Evolutionary conservation across 2,329 filamentous ascomycete species (phyloP).

Genomic region (Fusarium pseudoanthophilum): DNA sequence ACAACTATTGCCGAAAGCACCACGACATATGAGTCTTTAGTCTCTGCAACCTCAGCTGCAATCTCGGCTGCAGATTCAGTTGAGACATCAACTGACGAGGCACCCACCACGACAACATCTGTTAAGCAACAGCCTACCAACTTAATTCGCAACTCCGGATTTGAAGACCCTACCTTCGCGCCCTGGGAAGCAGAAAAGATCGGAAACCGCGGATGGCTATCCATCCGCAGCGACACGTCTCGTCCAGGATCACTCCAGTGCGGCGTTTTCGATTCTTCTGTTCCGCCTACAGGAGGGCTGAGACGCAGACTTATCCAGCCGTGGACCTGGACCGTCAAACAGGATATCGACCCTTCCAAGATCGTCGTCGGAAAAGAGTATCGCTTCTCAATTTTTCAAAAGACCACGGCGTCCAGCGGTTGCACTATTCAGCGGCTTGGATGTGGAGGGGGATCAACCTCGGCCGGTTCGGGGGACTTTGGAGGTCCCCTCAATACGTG

Average conservation of each 20-base stretch:
- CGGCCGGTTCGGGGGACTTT: neutral
- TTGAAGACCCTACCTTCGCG: neutral
- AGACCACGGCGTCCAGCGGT: neutral
- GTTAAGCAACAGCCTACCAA: neutral
- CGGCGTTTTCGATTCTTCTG: neutral
- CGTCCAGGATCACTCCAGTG: neutral
- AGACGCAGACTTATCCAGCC: neutral
- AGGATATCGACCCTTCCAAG: neutral
- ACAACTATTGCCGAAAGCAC: neutral
- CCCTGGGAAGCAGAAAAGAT: neutral
- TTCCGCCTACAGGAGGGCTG: neutral
- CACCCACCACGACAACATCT: neutral
- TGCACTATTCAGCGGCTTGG: accelerated
- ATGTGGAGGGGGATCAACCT: neutral
- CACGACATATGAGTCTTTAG: accelerated
- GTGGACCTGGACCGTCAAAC: accelerated
- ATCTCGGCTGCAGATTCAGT: neutral
- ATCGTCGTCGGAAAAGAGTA: neutral
- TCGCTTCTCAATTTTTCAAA: neutral
- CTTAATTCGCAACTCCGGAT: neutral
- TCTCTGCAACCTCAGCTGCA: neutral
- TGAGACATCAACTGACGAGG: neutral
- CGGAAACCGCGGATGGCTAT: neutral
- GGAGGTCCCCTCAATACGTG: neutral
- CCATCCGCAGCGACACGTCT: neutral